Evolutionary conservation across 345 rosid genomes (phyloP).

Genomic region (Zanthoxylum bungeanum): DNA sequence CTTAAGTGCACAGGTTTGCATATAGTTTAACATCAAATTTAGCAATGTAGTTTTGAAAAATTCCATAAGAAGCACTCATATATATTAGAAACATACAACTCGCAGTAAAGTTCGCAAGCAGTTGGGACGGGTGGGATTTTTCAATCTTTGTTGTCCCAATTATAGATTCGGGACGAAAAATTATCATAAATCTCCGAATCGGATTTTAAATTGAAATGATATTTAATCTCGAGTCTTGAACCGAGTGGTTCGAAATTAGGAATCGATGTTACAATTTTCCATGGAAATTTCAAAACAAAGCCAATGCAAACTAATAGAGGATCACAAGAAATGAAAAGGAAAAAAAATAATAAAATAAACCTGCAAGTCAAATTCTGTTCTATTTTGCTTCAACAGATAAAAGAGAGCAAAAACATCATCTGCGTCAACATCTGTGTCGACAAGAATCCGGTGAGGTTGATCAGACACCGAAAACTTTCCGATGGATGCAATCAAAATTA

Average conservation of each 20-base stretch:
- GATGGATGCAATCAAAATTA: not conserved
- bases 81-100: not conserved
- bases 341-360: no score
- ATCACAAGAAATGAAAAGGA: not conserved
- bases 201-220: no score
- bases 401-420: slow-evolving; percentile 32
- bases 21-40: not conserved
- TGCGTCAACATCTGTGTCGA: slow-evolving; percentile 26
- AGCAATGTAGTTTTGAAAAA: not conserved
- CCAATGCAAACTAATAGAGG: no score
- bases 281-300: no score
- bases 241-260: no score
- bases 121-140: no score
- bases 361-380: slow-evolving; percentile 12
- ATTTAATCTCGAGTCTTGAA: no score
- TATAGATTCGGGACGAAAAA: no score
- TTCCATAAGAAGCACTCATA: not conserved
- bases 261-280: no score
- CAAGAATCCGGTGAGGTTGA: slow-evolving; percentile 23
- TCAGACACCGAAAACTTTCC: not conserved
- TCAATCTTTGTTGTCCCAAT: no score
- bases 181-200: no score
- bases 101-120: no score
- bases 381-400: slow-evolving; percentile 27
- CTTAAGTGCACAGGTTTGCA: not conserved